Percentiles rank a stretch among this genome's conserved stretches.
phyloP scores from a whole-genome alignment of 1,139 yeast genomes.

The Candida frijolesensis region DNA sequence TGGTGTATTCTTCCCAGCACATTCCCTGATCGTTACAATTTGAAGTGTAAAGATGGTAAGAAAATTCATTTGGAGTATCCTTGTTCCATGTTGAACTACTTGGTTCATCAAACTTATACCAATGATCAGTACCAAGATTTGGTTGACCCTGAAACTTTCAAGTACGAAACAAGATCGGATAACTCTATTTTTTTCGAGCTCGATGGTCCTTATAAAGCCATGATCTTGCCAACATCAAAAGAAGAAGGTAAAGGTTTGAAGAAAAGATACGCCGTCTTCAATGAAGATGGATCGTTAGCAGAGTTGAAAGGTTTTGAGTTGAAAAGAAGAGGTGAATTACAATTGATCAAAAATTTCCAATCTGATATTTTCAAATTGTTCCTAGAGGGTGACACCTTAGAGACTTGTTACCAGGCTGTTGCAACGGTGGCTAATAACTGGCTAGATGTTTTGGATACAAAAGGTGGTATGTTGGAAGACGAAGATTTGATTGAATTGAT shows the following conservation, averaged over 20 bases:
- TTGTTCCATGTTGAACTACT: conserved; percentile 92
- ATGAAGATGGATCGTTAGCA: conserved; percentile 90
- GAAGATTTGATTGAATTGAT: conserved; percentile 92
- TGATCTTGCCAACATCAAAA: conserved; percentile 95
- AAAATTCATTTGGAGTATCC: conserved; percentile 83
- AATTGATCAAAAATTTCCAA: conserved; percentile 91
- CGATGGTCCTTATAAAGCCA: conserved; percentile 98
- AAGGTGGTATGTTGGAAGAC: conserved; percentile 86
- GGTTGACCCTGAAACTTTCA: conserved; percentile 65
- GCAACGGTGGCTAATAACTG: conserved; percentile 94
- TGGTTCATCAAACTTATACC: conserved; percentile 88
- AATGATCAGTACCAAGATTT: conserved; percentile 93
- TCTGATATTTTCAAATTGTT: conserved; percentile 91
- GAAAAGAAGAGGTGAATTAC: conserved; percentile 95
- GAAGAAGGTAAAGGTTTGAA: conserved; percentile 97
- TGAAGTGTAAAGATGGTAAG: conserved; percentile 77
- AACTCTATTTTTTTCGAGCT: conserved; percentile 97
- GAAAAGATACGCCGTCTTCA: conserved; percentile 95
- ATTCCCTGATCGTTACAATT: conserved; percentile 85
- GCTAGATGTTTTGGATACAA: conserved; percentile 89
- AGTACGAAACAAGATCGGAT: conserved; percentile 79
- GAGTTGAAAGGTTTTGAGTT: conserved; percentile 96
- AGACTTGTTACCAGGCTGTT: conserved; percentile 83
- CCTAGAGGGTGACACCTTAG: conserved; percentile 78
- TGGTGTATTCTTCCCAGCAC: conserved; percentile 97